phyloP scores from a whole-genome alignment of 202 grass and related monocot species.

The Dendrocalamus latiflorus region DNA sequence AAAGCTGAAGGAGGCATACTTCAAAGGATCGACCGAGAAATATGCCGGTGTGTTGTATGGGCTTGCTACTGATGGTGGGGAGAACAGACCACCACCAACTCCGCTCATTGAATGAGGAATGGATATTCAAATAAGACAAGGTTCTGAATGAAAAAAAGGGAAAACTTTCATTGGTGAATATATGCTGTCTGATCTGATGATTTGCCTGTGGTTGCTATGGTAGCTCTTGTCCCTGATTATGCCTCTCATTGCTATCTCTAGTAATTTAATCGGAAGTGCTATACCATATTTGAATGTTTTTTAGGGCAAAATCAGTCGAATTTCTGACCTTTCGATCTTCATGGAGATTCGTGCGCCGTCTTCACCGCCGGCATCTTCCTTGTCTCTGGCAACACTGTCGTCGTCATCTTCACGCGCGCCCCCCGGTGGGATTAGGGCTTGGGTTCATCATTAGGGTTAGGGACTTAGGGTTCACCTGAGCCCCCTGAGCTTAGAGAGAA shows the following conservation, averaged over 20 bases:
- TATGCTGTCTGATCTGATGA: conserved; percentile 29
- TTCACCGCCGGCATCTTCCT: no score
- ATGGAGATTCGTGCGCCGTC: no score
- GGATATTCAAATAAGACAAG: conserved; percentile 41
- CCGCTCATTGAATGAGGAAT: conserved; percentile 29
- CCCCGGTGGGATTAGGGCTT: no score
- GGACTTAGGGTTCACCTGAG: no score
- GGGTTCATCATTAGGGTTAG: no score
- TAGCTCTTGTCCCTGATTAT: background rate
- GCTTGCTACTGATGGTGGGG: conserved; percentile 45
- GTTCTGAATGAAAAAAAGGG: conserved; percentile 14
- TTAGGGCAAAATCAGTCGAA: no score
- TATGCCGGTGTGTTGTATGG: conserved; percentile 79
- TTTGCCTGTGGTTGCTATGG: conserved; percentile 14
- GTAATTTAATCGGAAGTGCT: background rate
- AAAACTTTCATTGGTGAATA: conserved; percentile 29
- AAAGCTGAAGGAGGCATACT: conserved; percentile 52
- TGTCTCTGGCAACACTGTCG: no score
- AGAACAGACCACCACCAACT: conserved; percentile 16
- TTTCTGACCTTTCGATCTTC: no score
- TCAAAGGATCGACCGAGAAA: conserved; percentile 40
- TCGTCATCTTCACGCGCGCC: no score
- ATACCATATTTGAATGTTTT: no score
- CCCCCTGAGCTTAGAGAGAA: no score
- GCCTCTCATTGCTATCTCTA: background rate